Evolutionary conservation across 768 basidiomycete genomes (phyloP).

Genomic region (Kwoniella sp.): DNA sequence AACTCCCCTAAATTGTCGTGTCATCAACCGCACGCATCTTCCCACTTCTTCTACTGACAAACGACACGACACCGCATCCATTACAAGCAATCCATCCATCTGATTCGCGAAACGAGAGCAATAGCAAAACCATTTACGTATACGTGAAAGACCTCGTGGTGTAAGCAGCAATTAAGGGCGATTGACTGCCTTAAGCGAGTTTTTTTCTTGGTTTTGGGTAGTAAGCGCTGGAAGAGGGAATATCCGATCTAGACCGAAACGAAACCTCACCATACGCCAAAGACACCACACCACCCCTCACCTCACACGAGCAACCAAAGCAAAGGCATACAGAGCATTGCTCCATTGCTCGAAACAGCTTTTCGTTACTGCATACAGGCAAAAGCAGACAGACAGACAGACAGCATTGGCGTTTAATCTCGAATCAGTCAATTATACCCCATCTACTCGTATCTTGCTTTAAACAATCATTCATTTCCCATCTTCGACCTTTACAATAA

Average conservation of each 20-base stretch:
- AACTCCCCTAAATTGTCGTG: no score
- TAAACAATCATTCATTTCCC: background rate
- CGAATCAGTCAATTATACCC: background rate
- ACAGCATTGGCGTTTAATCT: slow-evolving; percentile 1
- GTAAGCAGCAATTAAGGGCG: background rate
- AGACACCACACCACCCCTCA: background rate
- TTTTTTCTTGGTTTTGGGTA: background rate
- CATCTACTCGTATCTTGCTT: background rate
- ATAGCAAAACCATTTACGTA: no score
- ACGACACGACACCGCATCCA: no score
- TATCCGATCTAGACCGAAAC: slow-evolving; percentile 1
- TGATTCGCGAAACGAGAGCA: no score
- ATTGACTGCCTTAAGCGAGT: background rate
- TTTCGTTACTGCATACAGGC: background rate
- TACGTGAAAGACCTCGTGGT: background rate
- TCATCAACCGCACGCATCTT: no score
- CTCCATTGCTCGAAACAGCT: background rate
- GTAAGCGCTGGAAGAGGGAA: background rate
- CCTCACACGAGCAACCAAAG: background rate
- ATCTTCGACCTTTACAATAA: background rate
- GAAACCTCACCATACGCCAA: background rate
- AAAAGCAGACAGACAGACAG: background rate
- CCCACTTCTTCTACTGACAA: no score
- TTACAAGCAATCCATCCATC: background rate
- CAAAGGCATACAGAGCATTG: background rate